These are phyloP conservation scores for Exserohilum turcica DNA, from an alignment of 2,329 filamentous ascomycete genomes.

Conservation along the genomic window DNA sequence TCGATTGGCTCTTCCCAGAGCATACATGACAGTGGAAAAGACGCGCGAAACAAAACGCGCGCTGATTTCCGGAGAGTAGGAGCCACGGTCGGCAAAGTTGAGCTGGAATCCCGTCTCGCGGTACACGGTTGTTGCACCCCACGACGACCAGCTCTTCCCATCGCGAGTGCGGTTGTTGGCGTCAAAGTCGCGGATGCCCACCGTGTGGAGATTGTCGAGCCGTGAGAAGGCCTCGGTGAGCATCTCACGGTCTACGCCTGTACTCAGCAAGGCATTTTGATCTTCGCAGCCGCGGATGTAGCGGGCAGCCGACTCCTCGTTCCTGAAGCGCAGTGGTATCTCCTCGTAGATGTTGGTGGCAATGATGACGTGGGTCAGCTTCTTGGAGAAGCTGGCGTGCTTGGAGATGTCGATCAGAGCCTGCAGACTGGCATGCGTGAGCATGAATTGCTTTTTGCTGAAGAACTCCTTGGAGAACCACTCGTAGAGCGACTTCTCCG, in stretches of 20 bases:
- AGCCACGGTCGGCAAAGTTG: conserved; percentile 9
- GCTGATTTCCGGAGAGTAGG: conserved; percentile 7
- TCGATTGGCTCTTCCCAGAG: conserved; percentile 39
- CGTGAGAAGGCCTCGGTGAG: conserved; percentile 62
- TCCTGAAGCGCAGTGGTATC: conserved; percentile 19
- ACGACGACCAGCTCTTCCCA: conserved; percentile 59
- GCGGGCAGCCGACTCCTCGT: conserved; percentile 14
- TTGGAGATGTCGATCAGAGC: conserved; percentile 54
- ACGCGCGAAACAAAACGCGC: conserved; percentile 20
- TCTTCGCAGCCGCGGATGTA: conserved; percentile 30
- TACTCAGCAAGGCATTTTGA: conserved; percentile 40
- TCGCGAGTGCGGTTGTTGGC: conserved; percentile 59
- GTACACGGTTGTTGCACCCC: conserved; percentile 54
- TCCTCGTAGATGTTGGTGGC: conserved; percentile 47
- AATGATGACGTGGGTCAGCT: conserved; percentile 58
- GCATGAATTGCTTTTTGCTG: conserved; percentile 68
- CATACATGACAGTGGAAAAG: conserved; percentile 28
- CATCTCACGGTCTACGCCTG: conserved; percentile 59
- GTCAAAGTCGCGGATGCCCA: conserved; percentile 66
- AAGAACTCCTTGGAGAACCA: conserved; percentile 68
- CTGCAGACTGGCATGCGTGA: conserved; percentile 62
- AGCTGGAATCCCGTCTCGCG: conserved; percentile 44
- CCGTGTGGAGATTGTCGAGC: conserved; percentile 59
- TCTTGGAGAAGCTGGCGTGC: conserved; percentile 45
- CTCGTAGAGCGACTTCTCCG: conserved; percentile 61